Conservation (phyloP, 202 grass and related monocot genomes). For the Musa balbisiana region DNA sequence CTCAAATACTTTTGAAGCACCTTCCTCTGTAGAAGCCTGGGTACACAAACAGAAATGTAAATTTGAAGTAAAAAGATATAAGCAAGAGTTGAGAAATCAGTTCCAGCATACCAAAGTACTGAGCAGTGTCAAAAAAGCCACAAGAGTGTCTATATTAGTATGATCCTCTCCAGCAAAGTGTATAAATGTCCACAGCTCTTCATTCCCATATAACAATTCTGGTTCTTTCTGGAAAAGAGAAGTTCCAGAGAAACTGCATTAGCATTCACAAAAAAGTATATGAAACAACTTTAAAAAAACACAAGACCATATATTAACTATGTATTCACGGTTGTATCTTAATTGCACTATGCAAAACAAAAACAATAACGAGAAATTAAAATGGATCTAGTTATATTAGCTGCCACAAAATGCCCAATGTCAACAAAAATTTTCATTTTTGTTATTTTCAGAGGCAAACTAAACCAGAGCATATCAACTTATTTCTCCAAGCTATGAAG, state of each 20-base stretch:
- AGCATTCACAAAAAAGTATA: neutral
- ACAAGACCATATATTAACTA: neutral
- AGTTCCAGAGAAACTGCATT: constrained; percentile 8
- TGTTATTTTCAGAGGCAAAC: neutral
- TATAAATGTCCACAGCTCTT: constrained; percentile 84
- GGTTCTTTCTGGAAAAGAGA: constrained; percentile 68
- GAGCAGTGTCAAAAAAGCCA: constrained; percentile 87
- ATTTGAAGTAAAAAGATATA: constrained; percentile 25
- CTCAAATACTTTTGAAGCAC: constrained; percentile 76
- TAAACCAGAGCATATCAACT: neutral
- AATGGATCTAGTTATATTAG: neutral
- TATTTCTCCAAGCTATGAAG: neutral
- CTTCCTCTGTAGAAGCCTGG: constrained; percentile 80
- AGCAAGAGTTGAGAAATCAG: neutral
- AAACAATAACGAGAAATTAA: neutral
- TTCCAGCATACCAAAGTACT: constrained; percentile 59
- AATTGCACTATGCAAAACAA: neutral
- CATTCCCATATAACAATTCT: constrained; percentile 82
- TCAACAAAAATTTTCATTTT: neutral
- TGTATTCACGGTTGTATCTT: neutral
- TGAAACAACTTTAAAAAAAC: neutral
- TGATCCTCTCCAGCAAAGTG: constrained; percentile 89
- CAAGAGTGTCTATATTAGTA: constrained; percentile 77
- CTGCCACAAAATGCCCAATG: neutral
- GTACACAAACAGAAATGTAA: constrained; percentile 23